Evolutionary conservation across 192 early-diverging fungal species (phyloP), one percentile per base, ranked within the genome.

Genomic region (Oehlia diaphana): DNA sequence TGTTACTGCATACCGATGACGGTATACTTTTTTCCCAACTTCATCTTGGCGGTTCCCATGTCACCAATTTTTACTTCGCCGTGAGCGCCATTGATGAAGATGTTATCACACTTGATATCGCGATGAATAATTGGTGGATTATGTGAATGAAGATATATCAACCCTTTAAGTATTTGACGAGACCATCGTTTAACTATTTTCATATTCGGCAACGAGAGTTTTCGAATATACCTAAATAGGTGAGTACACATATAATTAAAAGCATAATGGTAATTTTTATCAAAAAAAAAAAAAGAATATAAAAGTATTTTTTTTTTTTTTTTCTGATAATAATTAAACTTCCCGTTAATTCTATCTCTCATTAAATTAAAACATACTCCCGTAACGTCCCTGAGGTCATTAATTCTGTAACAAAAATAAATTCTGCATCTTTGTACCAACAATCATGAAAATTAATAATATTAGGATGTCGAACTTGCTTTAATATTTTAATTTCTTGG

Each of bases 21-120:
- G 3, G 93, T 95, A 76, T 94, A 95, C 78, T 94, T 92, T 77
- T 95, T 94, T 72, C 93, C 93, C 66, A 91, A 81, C 77, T 94
- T 95, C 94, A 95, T 94, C 79, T 94, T 93, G 28, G 94, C 94
- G 21, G 92, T 93, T 28, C 93, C 93, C 90, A 95, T 92, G 80
- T 95, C 93, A 42, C 93, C 93, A 79, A 95, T 94, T 80, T 95
- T 95, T 72, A 93, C 92, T 79, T 93, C 93, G 5, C 93, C 93
- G 81, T 95, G 92, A 2, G 91, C 91, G 31, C 93, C 93, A 82
- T 95, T 95, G 76, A 95, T 95, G 75, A 95, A 95, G 69, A 95
- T 95, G 67, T 95, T 95, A 77, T 95, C 94, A 74, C 93, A 94
- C 82, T 94, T 93, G 80, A 94, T 92, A 74, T 94, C 93, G 23